Conservation (phyloP, 2,329 filamentous ascomycete species). For the Ophiostoma australiae region DNA sequence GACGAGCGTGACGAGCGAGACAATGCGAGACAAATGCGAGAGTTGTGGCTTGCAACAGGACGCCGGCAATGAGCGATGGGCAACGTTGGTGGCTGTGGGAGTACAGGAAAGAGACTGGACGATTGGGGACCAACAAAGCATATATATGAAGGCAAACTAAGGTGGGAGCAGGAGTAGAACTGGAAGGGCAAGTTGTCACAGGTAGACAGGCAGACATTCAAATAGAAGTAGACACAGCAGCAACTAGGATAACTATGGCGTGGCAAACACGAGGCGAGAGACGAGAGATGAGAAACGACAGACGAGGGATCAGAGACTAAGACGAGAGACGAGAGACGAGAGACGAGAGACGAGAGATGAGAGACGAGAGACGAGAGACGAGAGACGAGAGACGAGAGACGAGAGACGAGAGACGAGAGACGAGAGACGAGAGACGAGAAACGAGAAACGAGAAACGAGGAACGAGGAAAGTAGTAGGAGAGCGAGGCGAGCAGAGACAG, state of each 20-base stretch:
- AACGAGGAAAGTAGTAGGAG: background rate
- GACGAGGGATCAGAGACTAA: no score
- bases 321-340: background rate
- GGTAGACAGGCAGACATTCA: background rate
- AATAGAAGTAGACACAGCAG: background rate
- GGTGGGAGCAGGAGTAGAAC: background rate
- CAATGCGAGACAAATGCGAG: slow-evolving; percentile 22
- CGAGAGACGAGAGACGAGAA: background rate
- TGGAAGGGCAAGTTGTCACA: background rate
- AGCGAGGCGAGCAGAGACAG: slow-evolving; percentile 17
- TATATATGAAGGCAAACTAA: slow-evolving; percentile 12
- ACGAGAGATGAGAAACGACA: no score
- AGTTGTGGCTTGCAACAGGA: slow-evolving; percentile 23
- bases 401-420: background rate
- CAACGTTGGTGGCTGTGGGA: slow-evolving; percentile 17
- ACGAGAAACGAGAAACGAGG: background rate
- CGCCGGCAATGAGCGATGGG: slow-evolving; percentile 3
- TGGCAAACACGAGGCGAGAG: background rate
- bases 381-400: no score
- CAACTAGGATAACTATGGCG: background rate
- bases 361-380: background rate
- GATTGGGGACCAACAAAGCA: slow-evolving; percentile 14
- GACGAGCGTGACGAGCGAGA: slow-evolving; percentile 16
- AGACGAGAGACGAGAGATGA: background rate
- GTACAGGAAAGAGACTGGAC: slow-evolving; percentile 15